Evolutionary conservation across 192 early-diverging fungal species (phyloP), one percentile per base, ranked within the genome.

Genomic region (Podila clonocystis): DNA sequence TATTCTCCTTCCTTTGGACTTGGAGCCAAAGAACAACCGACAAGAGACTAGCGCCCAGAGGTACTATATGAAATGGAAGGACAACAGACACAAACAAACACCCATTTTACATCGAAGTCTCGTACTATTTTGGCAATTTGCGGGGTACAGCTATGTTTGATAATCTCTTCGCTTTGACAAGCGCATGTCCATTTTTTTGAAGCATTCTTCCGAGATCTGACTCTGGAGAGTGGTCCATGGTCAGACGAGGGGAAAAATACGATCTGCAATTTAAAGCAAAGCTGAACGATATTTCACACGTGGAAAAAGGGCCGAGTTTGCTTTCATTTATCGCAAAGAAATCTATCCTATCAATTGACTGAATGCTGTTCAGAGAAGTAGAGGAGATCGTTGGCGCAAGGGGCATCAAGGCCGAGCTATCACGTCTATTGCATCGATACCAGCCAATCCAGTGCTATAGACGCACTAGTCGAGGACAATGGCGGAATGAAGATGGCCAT

Each of bases 381-480:
- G 64, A 45, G 2, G 72, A 31, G 1, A 48, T 11, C 2, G 38
- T 36, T 5, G 26, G 52, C 6, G 64, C 52, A 50, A 30, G 19
- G 22, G 57, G 28, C 12, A n/a, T 20, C 2, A 64, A 30, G 7
- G 41, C 20, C 2, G 63, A 4, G 1, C 24, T 28, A 15, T 55
- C 15, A 52, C 29, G 33, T 73, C 73, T 12, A n/a, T n/a, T 62
- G 66, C 66, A 75, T 45, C 52, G 66, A 30, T 30, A 70, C 31
- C 9, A 76, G 13, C 22, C 63, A 41, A 41, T 70, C 74, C 6
- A 30, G 41, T 17, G 62, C 45, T 59, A n/a, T 57, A 5, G 41
- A 29, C 2, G n/a, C n/a, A 55, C n/a, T 55, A 55, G 50, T 34
- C 17, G 62, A 63, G 15, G 45, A 65, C 1, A 48, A 66, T 24